phyloP scores from a whole-genome alignment of 176 grass and related monocot species.

The Avena insularis region DNA sequence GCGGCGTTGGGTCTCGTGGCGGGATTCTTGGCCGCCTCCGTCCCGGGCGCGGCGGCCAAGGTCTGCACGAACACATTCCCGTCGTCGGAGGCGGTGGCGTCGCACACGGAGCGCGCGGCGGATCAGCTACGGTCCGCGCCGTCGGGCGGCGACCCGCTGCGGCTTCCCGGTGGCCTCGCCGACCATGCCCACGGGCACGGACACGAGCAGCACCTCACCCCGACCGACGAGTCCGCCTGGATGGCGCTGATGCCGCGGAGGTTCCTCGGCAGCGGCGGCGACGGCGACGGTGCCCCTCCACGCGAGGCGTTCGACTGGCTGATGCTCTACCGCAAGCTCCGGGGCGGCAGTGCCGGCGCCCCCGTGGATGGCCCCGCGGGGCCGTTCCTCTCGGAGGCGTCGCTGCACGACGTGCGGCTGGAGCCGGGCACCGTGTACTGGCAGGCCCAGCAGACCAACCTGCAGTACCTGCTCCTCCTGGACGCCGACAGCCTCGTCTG shows the following conservation, averaged over 20 bases:
- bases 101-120: slow-evolving; percentile 64
- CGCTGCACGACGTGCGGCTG: slow-evolving; percentile 73
- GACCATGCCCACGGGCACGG: slow-evolving; percentile 12
- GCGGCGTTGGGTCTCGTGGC: slow-evolving; percentile 2
- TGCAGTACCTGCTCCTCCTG: slow-evolving; percentile 83
- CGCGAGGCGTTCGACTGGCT: slow-evolving; percentile 71
- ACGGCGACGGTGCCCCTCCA: not conserved
- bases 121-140: slow-evolving; percentile 12
- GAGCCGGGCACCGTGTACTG: slow-evolving; percentile 60
- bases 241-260: slow-evolving; percentile 66
- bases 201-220: slow-evolving; percentile 56
- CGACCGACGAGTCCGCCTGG: slow-evolving; percentile 73
- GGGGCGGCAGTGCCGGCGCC: not conserved
- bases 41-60: slow-evolving; percentile 39
- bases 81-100: slow-evolving; percentile 13
- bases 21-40: not conserved
- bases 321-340: slow-evolving; percentile 69
- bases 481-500: slow-evolving; percentile 73
- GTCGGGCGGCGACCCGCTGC: not conserved
- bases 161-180: not conserved
- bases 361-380: slow-evolving; percentile 9
- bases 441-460: slow-evolving; percentile 79
- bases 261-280: slow-evolving; percentile 4
- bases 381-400: slow-evolving; percentile 60
- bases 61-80: slow-evolving; percentile 67